These are phyloP conservation scores for Heliocybe sulcata DNA, from an alignment of 1,284 basidiomycete genomes.

Conservation along the genomic window DNA sequence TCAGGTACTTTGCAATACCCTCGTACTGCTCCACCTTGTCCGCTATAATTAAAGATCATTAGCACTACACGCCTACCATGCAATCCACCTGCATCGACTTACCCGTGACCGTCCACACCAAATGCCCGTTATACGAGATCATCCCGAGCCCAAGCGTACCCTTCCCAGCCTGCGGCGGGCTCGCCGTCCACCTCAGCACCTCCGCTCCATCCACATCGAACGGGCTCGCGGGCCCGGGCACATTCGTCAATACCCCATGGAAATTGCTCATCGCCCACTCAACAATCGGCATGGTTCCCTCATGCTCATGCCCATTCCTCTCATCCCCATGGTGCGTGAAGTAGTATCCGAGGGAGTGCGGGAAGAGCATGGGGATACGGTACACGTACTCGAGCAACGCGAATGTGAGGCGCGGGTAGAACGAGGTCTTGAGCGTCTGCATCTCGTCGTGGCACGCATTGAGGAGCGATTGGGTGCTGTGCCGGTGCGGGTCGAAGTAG, in stretches of 20 bases:
- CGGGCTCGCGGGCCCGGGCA: conserved; percentile 20
- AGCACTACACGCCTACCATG: background rate
- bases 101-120: conserved; percentile 4
- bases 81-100: background rate
- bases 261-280: conserved; percentile 15
- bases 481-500: background rate
- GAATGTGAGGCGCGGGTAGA: conserved; percentile 18
- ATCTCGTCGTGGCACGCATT: conserved; percentile 17
- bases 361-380: conserved; percentile 17
- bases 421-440: conserved; percentile 20
- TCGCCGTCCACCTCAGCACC: conserved; percentile 19
- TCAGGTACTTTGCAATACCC: background rate
- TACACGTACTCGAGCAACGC: conserved; percentile 17
- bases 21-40: conserved; percentile 2
- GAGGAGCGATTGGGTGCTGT: conserved; percentile 2
- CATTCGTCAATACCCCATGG: conserved; percentile 20
- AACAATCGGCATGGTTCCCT: conserved; percentile 16
- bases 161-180: conserved; percentile 22
- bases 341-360: conserved; percentile 2
- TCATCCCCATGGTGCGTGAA: background rate
- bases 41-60: background rate
- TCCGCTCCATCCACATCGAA: conserved; percentile 19
- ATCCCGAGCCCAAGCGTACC: conserved; percentile 23
- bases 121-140: conserved; percentile 17
- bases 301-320: background rate